phyloP scores from a whole-genome alignment of 2,329 filamentous ascomycete genomes.

The Epichloe typhina region DNA sequence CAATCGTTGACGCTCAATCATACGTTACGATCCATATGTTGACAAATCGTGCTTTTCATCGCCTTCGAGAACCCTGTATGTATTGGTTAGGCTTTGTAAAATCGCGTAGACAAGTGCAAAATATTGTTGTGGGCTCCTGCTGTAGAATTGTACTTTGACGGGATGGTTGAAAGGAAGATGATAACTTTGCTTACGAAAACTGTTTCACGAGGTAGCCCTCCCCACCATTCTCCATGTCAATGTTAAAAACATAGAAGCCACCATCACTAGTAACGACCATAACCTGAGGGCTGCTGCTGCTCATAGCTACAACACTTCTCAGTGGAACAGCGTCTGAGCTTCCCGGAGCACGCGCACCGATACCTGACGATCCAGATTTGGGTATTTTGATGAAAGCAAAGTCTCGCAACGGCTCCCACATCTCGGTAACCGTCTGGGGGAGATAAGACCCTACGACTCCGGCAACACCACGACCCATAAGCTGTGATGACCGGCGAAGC shows the following conservation, averaged over 20 bases:
- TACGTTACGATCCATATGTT: slow-evolving; percentile 20
- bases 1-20: not conserved
- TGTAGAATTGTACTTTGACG: not conserved
- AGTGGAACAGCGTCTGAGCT: slow-evolving; percentile 38
- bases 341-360: slow-evolving; percentile 12
- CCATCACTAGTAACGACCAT: slow-evolving; percentile 98
- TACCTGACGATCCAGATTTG: slow-evolving; percentile 28
- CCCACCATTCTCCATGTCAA: slow-evolving; percentile 87
- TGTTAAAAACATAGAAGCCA: slow-evolving; percentile 86
- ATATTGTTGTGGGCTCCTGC: not conserved
- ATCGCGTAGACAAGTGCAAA: not conserved
- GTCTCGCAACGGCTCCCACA: slow-evolving; percentile 91
- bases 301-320: slow-evolving; percentile 93
- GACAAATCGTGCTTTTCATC: slow-evolving; percentile 42
- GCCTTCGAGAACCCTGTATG: slow-evolving; percentile 35
- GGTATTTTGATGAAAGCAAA: slow-evolving; percentile 96
- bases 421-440: slow-evolving; percentile 86
- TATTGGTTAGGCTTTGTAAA: slow-evolving; percentile 1
- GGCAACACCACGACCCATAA: slow-evolving; percentile 79
- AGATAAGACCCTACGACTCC: slow-evolving; percentile 85
- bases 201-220: slow-evolving; percentile 86
- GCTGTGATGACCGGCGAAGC: slow-evolving; percentile 86
- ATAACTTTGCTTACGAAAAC: slow-evolving; percentile 58
- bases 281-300: slow-evolving; percentile 82
- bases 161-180: not conserved